A percentile compares a stretch with the other conserved stretches of the same genome.
Conservation (phyloP, 1,284 basidiomycete species). For the Puccinia coronata region DNA sequence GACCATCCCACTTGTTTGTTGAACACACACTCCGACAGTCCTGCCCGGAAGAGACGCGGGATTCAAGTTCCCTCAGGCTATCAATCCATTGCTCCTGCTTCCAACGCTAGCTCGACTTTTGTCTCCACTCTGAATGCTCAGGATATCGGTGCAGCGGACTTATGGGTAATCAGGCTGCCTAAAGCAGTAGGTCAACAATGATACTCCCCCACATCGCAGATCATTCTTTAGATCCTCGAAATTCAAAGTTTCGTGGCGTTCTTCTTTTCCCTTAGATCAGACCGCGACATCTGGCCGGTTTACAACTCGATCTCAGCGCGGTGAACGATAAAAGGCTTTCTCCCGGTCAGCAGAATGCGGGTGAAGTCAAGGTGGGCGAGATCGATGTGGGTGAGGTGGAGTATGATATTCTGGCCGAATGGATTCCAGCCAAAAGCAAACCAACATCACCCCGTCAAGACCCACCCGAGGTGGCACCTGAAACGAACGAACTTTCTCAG, state of each 20-base stretch:
- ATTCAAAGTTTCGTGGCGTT: background rate
- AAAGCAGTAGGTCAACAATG: background rate
- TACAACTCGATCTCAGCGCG: slow-evolving; percentile 2
- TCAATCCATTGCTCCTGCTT: background rate
- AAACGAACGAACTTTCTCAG: slow-evolving; percentile 2
- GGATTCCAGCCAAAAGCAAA: background rate
- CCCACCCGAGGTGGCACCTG: slow-evolving; percentile 1
- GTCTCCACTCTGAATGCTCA: background rate
- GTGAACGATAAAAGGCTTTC: background rate
- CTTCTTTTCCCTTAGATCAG: background rate
- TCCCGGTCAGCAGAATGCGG: background rate
- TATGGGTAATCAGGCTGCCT: slow-evolving; percentile 23
- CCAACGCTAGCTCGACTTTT: background rate
- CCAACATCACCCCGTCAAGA: background rate
- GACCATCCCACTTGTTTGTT: background rate
- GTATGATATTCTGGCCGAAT: slow-evolving; percentile 14
- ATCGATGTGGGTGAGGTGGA: background rate
- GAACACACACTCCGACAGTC: no score
- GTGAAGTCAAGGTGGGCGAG: background rate
- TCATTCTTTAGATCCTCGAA: no score
- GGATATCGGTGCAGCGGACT: slow-evolving; percentile 1
- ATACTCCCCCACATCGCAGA: background rate
- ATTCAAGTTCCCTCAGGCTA: slow-evolving; percentile 2
- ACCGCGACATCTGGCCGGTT: slow-evolving; percentile 2
- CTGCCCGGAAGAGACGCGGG: background rate